Conservation (phyloP, 352 stramenopile genomes). For the Phytophthora meadii region DNA sequence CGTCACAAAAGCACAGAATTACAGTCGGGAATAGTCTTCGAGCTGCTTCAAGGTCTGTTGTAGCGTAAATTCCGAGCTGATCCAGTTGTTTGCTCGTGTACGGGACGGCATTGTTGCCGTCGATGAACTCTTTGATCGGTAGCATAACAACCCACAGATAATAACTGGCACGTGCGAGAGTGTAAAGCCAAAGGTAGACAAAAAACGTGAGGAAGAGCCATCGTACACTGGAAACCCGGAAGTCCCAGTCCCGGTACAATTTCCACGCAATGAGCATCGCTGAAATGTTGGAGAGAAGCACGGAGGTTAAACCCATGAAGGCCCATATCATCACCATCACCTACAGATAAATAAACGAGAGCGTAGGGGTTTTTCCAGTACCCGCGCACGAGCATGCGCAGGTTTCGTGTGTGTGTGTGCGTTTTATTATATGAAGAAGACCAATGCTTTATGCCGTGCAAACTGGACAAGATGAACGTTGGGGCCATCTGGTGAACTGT, state of each 20-base stretch:
- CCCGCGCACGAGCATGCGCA: constrained; percentile 31
- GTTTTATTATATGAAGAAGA: constrained; percentile 1
- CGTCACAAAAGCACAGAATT: constrained; percentile 54
- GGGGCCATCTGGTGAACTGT: constrained; percentile 27
- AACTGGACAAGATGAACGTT: constrained; percentile 30
- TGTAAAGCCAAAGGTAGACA: constrained; percentile 55
- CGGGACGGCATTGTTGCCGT: constrained; percentile 39
- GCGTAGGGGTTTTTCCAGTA: constrained; percentile 8
- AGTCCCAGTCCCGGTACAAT: constrained; percentile 54
- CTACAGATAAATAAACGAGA: constrained; percentile 27
- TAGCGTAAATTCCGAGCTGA: constrained; percentile 56
- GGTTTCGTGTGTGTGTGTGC: constrained; percentile 3
- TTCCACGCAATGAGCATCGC: constrained; percentile 50
- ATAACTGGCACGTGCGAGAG: constrained; percentile 36
- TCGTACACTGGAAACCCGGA: constrained; percentile 57
- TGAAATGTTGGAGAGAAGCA: constrained; percentile 46
- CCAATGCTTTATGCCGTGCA: constrained; percentile 17
- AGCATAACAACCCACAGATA: constrained; percentile 55
- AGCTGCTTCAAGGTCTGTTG: constrained; percentile 36
- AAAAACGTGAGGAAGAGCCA: constrained; percentile 72
- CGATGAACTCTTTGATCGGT: constrained; percentile 38
- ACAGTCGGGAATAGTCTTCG: constrained; percentile 37
- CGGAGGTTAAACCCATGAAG: constrained; percentile 33
- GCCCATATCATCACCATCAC: constrained; percentile 45
- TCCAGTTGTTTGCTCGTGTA: constrained; percentile 51